Evolutionary conservation across 169 alveolate genomes (phyloP).

Genomic region (Cryptosporidium viatorum): DNA sequence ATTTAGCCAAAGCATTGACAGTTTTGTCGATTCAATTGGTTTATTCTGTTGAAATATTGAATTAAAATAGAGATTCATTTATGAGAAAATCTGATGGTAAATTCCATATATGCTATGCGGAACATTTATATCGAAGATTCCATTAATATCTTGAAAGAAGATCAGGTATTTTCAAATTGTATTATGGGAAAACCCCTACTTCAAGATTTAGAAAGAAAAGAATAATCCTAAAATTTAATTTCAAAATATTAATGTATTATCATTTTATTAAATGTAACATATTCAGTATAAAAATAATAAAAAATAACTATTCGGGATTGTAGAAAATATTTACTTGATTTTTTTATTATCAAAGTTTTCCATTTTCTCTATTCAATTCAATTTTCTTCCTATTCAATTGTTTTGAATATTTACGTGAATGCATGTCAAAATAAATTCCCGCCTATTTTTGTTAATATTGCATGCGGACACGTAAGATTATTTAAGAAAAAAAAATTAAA

Average conservation of each 20-base stretch:
- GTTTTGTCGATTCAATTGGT: slow-evolving; percentile 38
- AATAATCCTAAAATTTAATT: too few species aligned
- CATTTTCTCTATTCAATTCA: too few species aligned
- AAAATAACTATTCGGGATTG: neutral
- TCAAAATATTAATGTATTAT: too few species aligned
- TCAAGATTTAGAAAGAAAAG: neutral
- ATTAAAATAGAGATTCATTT: too few species aligned
- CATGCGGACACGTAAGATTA: neutral
- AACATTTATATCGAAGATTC: neutral
- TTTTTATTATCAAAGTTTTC: neutral
- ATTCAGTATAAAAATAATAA: neutral
- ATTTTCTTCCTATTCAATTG: too few species aligned
- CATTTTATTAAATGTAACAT: neutral
- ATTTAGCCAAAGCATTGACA: slow-evolving; percentile 34
- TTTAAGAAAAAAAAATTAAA: too few species aligned
- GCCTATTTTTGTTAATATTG: neutral
- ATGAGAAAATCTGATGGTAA: neutral
- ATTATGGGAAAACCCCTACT: too few species aligned
- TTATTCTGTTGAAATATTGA: neutral
- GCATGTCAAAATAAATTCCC: slow-evolving; percentile 2
- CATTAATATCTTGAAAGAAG: neutral
- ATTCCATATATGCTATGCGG: neutral
- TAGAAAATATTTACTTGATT: neutral
- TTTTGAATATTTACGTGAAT: neutral
- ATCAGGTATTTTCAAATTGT: neutral